Conservation (phyloP, 225 moss, liverwort and hornwort species). For the Asterella californica region DNA sequence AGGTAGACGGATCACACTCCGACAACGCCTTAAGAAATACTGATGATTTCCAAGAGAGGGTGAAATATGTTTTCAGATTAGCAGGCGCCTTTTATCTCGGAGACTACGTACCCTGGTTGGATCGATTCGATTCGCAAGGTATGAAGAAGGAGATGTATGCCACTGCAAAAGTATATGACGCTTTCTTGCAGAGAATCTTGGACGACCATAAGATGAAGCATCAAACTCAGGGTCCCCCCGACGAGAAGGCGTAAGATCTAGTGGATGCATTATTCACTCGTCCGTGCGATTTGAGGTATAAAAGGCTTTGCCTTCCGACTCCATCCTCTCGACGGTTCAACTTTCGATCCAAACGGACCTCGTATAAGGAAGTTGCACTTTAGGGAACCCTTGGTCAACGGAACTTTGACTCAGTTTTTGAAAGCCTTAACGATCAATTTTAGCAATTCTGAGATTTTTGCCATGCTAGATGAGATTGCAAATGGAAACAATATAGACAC, state of each 20-base stretch:
- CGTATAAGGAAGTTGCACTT: no score
- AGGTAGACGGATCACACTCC: no score
- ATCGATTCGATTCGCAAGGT: conserved; percentile 45
- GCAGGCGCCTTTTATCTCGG: conserved; percentile 40
- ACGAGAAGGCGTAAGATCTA: conserved; percentile 10
- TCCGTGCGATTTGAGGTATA: conserved; percentile 2
- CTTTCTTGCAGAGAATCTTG: conserved; percentile 30
- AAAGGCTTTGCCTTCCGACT: no score
- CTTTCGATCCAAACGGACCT: no score
- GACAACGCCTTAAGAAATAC: neutral
- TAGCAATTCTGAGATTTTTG: no score
- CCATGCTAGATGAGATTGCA: no score
- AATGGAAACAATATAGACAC: no score
- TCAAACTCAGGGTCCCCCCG: neutral
- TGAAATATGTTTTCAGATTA: conserved; percentile 19
- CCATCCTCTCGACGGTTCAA: no score
- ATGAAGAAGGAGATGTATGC: conserved; percentile 30
- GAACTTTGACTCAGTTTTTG: no score
- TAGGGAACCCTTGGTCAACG: no score
- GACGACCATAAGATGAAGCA: conserved; percentile 29
- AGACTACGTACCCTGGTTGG: conserved; percentile 47
- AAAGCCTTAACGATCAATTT: no score
- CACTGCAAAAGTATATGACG: conserved; percentile 23
- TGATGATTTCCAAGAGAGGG: conserved; percentile 20
- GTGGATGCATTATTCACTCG: conserved; percentile 18